A percentile compares a stretch with the other conserved stretches of the same genome.
Conservation (phyloP, 2,329 filamentous ascomycete genomes). For the Aspergillus cejpii region DNA sequence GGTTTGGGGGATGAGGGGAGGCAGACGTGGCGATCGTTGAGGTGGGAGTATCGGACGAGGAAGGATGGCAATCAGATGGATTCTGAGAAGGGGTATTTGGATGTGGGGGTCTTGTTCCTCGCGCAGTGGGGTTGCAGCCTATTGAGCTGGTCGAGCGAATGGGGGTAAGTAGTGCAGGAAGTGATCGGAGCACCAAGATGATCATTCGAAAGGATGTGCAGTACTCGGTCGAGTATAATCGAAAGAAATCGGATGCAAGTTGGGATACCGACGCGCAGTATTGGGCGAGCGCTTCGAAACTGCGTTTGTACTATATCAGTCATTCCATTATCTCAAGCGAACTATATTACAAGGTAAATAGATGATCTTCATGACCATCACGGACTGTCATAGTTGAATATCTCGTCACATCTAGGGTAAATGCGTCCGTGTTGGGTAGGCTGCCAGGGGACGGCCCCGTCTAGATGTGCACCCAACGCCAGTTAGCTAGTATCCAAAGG, state of each 20-base stretch:
- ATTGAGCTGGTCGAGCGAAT: slow-evolving; percentile 13
- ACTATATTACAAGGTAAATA: no score
- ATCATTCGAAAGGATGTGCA: slow-evolving; percentile 32
- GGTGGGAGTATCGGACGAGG: not conserved
- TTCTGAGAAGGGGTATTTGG: not conserved
- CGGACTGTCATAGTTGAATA: no score
- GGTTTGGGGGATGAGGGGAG: not conserved
- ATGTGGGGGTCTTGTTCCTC: not conserved
- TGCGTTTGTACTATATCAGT: not conserved
- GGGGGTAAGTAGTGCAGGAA: slow-evolving; percentile 5
- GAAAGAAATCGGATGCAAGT: not conserved
- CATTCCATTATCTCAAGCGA: not conserved
- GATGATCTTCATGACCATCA: no score
- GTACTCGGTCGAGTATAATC: slow-evolving; percentile 26
- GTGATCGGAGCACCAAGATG: slow-evolving; percentile 21
- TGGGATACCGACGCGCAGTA: slow-evolving; percentile 12
- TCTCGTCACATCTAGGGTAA: no score
- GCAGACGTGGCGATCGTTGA: not conserved
- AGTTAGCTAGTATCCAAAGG: no score
- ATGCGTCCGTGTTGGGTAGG: no score
- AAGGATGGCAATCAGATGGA: not conserved
- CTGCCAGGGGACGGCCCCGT: no score
- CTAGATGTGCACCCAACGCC: no score
- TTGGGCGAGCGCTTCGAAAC: not conserved
- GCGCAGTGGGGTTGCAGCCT: not conserved